A percentile compares a stretch with the other conserved stretches of the same genome.
These are phyloP conservation scores for Chimonanthus praecox DNA, from an alignment of 164 flowering plant genomes.

Conservation along the genomic window DNA sequence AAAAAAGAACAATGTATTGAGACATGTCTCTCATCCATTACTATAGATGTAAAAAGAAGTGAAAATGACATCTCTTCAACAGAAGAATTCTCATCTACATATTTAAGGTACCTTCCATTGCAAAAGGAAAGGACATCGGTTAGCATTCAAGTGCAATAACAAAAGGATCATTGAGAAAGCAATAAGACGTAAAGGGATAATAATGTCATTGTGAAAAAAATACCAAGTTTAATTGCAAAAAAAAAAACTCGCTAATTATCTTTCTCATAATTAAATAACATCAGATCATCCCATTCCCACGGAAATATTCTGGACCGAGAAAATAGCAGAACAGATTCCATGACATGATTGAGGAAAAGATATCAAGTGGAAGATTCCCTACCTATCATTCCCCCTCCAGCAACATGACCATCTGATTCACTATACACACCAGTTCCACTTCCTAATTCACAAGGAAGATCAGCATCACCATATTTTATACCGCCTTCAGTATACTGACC, in stretches of 20 bases:
- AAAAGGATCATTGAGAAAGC: background rate
- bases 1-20: background rate
- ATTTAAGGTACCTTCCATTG: background rate
- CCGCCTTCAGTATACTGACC: slow-evolving; percentile 69
- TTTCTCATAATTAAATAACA: background rate
- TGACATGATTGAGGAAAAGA: background rate
- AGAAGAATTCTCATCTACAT: background rate
- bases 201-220: background rate
- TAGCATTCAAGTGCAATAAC: background rate
- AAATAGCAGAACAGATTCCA: background rate
- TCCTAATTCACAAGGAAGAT: slow-evolving; percentile 94
- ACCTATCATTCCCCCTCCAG: slow-evolving; percentile 98
- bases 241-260: background rate
- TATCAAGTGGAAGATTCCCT: slow-evolving; percentile 11
- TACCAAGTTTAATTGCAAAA: background rate
- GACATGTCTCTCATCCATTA: background rate
- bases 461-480: slow-evolving; percentile 66
- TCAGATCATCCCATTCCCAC: background rate
- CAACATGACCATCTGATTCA: slow-evolving; percentile 34
- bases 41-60: background rate
- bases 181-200: background rate
- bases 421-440: slow-evolving; percentile 66
- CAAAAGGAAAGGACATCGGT: background rate
- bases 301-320: background rate
- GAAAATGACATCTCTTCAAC: background rate